Base-by-base conservation (phyloP, 257 asterid genomes). In the Oldenlandia corymbosa region DNA sequence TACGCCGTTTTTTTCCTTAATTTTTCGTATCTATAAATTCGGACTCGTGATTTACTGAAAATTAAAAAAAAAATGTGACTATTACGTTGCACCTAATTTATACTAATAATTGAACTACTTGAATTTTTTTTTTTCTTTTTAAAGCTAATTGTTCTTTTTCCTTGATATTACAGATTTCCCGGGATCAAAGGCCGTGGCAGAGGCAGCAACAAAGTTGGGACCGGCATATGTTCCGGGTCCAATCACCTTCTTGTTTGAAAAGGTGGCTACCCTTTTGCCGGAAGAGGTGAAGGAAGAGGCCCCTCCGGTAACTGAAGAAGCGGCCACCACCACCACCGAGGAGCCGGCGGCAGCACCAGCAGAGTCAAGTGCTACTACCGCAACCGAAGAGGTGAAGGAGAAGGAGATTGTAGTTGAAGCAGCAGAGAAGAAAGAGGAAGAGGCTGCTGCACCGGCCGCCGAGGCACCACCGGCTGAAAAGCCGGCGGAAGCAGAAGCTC, bases 211-310 rank as follows among this genome's bases (percentile, higher is more conserved):
- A 11, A 85, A 84, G 72, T 37, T 84, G 8, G 96, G 95, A 42
- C 75, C 95, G 1, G 84, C 76, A 1, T 81, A 84, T 53, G 46
- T 88, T 49, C 53, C 91, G 2, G 96, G 91, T n/a, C 97, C 97
- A 1, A 69, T 90, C 13, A 32, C 66, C 51, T 91, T 85, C 28
- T 80, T 91, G 68, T 81, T 88, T 10, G 96, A 91, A 73, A 88
- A 88, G 68, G 92, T 87, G 4, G 75, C 88, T 0, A 74, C 88
- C 10, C 81, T 73, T 32, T 43, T 84, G 20, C 80, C 81, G 18
- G 42, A 62, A 13, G 83, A 78, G 64, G 89, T 82, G 60, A 69
- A 80, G 76, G 80, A 65, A 57, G 70, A 62, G 46, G 81, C 73
- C 32, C 75, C 57, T 27, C 73, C 32, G 24, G n/a, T n/a, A n/a